Evolutionary conservation across 345 rosid genomes (phyloP).

Genomic region (Xanthoceras sorbifolium): DNA sequence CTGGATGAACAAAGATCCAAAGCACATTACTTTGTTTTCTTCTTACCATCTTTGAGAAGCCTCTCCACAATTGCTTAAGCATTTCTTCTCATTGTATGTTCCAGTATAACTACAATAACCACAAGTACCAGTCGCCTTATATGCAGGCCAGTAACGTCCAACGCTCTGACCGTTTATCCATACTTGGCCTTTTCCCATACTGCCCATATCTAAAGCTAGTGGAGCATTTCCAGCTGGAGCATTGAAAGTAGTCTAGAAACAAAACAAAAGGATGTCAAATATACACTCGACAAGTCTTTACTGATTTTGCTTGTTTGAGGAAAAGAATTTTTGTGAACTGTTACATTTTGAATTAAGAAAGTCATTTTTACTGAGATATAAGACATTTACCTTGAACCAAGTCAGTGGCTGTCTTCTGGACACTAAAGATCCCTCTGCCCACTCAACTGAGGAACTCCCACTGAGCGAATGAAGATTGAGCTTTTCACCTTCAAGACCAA

Average conservation of each 20-base stretch:
- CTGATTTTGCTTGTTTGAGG: neutral
- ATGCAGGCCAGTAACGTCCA: constrained; percentile 97
- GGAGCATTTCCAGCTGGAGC: constrained; percentile 89
- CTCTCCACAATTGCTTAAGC: constrained; percentile 84
- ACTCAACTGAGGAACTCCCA: constrained; percentile 87
- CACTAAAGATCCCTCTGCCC: constrained; percentile 81
- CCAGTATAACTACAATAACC: constrained; percentile 70
- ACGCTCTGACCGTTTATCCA: constrained; percentile 93
- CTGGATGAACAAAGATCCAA: constrained; percentile 2
- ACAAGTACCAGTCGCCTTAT: constrained; percentile 78
- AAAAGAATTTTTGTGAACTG: neutral
- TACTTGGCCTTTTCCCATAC: constrained; percentile 98
- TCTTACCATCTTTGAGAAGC: constrained; percentile 92
- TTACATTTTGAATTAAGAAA: constrained; percentile 1
- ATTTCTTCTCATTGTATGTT: constrained; percentile 71
- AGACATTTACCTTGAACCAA: constrained; percentile 80
- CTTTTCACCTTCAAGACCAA: constrained; percentile 95
- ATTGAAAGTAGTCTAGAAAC: constrained; percentile 72
- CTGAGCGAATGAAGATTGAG: constrained; percentile 85
- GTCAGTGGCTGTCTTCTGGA: constrained; percentile 82
- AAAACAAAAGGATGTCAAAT: constrained; percentile 16
- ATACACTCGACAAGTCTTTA: neutral
- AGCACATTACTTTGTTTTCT: neutral
- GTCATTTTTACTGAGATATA: constrained; percentile 4
- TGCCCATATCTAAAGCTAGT: constrained; percentile 84